Evolutionary conservation across 1,139 yeast genomes (phyloP), one percentile per base, ranked within the genome.

Genomic region (Lodderomyces beijingensis): DNA sequence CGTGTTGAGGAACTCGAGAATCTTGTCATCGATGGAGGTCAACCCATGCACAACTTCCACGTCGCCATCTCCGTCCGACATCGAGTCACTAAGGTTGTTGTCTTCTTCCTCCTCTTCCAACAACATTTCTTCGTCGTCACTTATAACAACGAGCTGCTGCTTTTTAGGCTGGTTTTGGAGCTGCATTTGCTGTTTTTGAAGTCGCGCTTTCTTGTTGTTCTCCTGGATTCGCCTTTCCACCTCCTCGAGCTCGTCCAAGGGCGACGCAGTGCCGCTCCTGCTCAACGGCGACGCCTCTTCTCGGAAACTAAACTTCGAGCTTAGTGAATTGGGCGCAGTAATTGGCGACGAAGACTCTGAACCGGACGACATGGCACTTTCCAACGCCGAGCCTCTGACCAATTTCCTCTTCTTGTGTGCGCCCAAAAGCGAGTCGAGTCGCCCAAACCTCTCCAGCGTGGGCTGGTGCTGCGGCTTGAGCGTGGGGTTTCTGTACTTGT

Each of bases 1-100:
- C 18, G 76, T 74, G 53, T 91, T 91, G 45, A 91, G 65, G 48
- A 91, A 88, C 32, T 79, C 76, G 35, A 89, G 62, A 19, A 88
- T 77, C 38, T 86, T 78, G 11, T 65, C 63, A 47, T 84, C 94
- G 40, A 67, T 67, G 3, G 65, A 49, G 0, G 74, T 67, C 37
- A 84, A 69, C 19, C 76, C 76, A 4, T 47, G 47, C 40, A 42
- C 52, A 22, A 45, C 51, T 36, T 36, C 59, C 20, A 50, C 62
- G 34, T 57, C 72, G 30, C 61, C 72, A 39, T 57, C 70, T 31
- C 57, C 67, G 18, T 55, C 64, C 4, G 65, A 57, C 63, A 62
- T 50, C 16, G 57, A 67, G 41, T 65, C 72, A 38, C 65, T 59
- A 17, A 44, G 44, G 24, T 54, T 59, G 30, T 66, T 72, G 18